phyloP scores from a whole-genome alignment of 2,329 filamentous ascomycete genomes.

The Cryphonectria japonica region DNA sequence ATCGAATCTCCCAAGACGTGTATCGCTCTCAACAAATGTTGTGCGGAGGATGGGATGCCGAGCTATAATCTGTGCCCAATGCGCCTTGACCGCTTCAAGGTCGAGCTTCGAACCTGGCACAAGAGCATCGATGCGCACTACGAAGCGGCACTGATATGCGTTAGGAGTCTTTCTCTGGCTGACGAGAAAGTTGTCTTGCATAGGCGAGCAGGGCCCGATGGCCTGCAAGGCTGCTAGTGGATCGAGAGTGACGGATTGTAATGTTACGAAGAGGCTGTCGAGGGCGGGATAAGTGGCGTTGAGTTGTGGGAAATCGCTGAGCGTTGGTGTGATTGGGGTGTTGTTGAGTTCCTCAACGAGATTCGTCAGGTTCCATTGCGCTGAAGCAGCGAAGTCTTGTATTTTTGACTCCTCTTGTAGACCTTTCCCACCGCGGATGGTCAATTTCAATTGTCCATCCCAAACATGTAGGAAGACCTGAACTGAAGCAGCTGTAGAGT shows the following conservation, averaged over 20 bases:
- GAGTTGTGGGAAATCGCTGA: conserved; percentile 35
- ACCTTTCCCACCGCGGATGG: neutral
- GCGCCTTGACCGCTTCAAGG: conserved; percentile 21
- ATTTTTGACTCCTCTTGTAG: neutral
- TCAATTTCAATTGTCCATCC: neutral
- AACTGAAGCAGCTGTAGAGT: neutral
- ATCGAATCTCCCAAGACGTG: conserved; percentile 31
- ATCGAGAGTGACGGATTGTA: conserved; percentile 24
- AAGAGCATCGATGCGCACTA: conserved; percentile 29
- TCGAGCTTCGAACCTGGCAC: conserved; percentile 11
- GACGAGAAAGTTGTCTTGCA: conserved; percentile 35
- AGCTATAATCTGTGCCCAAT: conserved; percentile 32
- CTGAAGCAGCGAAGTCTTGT: neutral
- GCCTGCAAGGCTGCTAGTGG: conserved; percentile 33
- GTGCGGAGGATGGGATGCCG: conserved; percentile 33
- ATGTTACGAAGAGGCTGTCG: conserved; percentile 24
- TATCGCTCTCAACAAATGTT: conserved; percentile 33
- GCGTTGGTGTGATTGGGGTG: conserved; percentile 30
- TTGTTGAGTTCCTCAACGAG: neutral
- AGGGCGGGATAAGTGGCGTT: conserved; percentile 32
- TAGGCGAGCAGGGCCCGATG: conserved; percentile 34
- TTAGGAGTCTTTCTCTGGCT: conserved; percentile 30
- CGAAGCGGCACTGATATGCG: conserved; percentile 32
- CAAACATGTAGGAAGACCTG: neutral
- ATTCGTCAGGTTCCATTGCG: neutral